Evolutionary conservation across 352 stramenopile species (phyloP), one percentile per base, ranked within the genome.

Genomic region (Phytophthora sp.): DNA sequence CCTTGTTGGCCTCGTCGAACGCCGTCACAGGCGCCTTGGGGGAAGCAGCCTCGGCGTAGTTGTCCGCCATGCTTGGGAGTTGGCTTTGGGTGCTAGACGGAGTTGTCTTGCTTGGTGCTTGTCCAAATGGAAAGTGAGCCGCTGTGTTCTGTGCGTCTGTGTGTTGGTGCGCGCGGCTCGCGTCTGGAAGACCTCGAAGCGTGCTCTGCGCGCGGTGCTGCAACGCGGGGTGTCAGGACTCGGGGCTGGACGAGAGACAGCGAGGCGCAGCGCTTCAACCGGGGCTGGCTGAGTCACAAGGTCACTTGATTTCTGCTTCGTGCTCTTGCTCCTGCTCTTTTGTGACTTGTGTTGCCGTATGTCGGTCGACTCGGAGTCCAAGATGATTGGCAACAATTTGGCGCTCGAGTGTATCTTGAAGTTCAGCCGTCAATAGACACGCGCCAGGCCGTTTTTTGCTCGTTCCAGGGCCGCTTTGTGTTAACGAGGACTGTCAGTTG

Each of bases 61-160:
- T 34, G 41, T 31, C 52, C 27, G 23, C 30, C n/a, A 31, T 51
- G 26, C 5, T 44, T 43, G 17, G n/a, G 8, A 30, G 11, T 34
- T 30, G 23, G 13, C 27, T 21, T 38, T 35, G 26, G 11, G 11
- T 30, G 23, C 8, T 30, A 21, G n/a, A n/a, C n/a, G n/a, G n/a
- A n/a, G 23, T 53, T 32, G 39, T 43, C 32, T 67, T 67, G 59
- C 20, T 51, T 45, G 26, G 21, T 55, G 59, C 51, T 62, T 67
- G 59, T 61, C 37, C 24, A 50, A 56, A 56, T 62, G 34, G 35
- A 41, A 67, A 67, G 43, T 67, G 59, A 39, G 46, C 37, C 43
- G 27, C n/a, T 9, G 32, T n/a, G 35, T 17, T n/a, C 18, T 13
- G n/a, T n/a, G 31, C 15, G 34, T 13, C 23, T 9, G 18, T 11